Evolutionary conservation across 805 yeast genomes (phyloP).

Genomic region (Candida dajiaensis): DNA sequence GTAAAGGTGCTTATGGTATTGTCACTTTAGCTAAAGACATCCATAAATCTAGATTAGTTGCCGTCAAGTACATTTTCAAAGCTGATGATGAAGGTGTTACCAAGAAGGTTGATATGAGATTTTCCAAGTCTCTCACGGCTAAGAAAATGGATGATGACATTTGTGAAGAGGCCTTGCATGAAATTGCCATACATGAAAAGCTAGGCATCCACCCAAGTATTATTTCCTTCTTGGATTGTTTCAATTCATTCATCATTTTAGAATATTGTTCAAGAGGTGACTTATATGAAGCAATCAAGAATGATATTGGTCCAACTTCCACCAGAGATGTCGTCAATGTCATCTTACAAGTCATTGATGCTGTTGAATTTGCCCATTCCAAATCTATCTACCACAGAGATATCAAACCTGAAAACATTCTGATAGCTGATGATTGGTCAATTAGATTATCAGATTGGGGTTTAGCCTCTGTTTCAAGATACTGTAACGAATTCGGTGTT

Average conservation of each 20-base stretch:
- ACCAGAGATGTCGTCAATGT: slow-evolving; percentile 45
- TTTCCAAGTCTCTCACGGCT: slow-evolving; percentile 31
- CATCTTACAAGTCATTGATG: slow-evolving; percentile 58
- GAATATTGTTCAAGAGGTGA: slow-evolving; percentile 89
- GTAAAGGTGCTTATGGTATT: slow-evolving; percentile 91
- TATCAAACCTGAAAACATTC: slow-evolving; percentile 73
- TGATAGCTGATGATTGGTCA: slow-evolving; percentile 47
- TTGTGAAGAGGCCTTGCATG: slow-evolving; percentile 59
- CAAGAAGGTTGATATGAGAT: slow-evolving; percentile 22
- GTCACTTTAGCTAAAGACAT: slow-evolving; percentile 82
- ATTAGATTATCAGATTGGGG: slow-evolving; percentile 76
- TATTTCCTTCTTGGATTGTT: slow-evolving; percentile 53
- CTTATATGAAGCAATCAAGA: slow-evolving; percentile 70
- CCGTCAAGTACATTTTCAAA: slow-evolving; percentile 79
- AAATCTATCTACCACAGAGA: slow-evolving; percentile 75
- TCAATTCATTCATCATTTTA: slow-evolving; percentile 65
- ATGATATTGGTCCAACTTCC: slow-evolving; percentile 49
- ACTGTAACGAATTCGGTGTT: slow-evolving; percentile 71
- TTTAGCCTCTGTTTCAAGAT: slow-evolving; percentile 45
- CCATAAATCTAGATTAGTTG: slow-evolving; percentile 51
- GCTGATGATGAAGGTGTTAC: slow-evolving; percentile 33
- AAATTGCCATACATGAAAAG: slow-evolving; percentile 57
- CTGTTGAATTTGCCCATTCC: slow-evolving; percentile 69
- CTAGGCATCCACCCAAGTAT: slow-evolving; percentile 55
- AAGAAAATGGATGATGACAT: slow-evolving; percentile 33